Percentiles rank a stretch among this genome's conserved stretches.
Evolutionary conservation across 306 rosid species (phyloP).

Genomic region (Castanospermum australe): DNA sequence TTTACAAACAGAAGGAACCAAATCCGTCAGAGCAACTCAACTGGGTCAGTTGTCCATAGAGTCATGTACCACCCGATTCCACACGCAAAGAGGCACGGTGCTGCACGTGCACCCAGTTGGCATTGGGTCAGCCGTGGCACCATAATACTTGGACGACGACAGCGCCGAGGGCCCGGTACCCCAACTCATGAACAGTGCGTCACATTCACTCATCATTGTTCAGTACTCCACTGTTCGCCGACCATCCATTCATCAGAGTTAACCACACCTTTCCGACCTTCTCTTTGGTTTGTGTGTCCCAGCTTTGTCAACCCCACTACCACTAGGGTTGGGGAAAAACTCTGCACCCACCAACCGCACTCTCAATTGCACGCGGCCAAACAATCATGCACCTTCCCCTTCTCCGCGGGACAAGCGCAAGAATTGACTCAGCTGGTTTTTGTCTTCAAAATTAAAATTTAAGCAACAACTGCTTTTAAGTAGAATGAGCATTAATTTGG

Average conservation of each 20-base stretch:
- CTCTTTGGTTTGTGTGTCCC: background rate
- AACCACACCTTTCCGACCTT: background rate
- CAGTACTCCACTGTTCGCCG: no score
- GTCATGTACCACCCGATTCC: no score
- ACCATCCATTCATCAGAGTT: background rate
- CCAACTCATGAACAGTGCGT: background rate
- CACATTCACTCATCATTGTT: background rate
- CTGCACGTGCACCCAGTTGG: background rate
- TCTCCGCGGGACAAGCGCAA: no score
- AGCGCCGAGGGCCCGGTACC: background rate
- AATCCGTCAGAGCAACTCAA: no score
- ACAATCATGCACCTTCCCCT: background rate
- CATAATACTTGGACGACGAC: no score
- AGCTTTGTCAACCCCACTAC: background rate
- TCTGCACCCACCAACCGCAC: constrained; percentile 1
- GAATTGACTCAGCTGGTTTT: no score
- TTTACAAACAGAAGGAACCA: no score
- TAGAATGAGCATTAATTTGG: no score
- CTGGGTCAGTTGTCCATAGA: no score
- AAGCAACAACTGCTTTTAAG: no score
- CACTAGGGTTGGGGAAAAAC: background rate
- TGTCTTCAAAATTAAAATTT: no score
- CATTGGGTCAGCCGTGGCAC: no score
- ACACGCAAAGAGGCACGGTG: background rate
- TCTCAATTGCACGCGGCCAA: background rate